These are phyloP conservation scores for Euphorbia peplus DNA, from an alignment of 345 rosid genomes.

Conservation along the genomic window DNA sequence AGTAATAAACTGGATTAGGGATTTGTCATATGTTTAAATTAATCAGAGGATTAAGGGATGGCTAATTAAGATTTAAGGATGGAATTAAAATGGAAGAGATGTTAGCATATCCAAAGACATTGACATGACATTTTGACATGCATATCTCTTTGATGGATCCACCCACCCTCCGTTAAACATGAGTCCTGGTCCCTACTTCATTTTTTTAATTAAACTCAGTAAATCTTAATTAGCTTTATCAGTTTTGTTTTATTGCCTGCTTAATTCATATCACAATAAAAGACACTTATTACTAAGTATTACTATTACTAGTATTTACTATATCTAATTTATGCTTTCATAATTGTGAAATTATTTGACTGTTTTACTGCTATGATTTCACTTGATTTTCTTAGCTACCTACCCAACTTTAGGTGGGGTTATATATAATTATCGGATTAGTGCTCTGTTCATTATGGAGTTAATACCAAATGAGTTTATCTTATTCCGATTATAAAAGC, in stretches of 20 bases:
- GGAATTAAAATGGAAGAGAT: slow-evolving; percentile 25
- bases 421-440: too few species aligned
- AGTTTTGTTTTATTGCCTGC: slow-evolving; percentile 10
- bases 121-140: slow-evolving; percentile 37
- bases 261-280: slow-evolving; percentile 15
- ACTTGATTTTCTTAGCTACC: too few species aligned
- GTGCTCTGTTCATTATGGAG: too few species aligned
- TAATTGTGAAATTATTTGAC: not conserved
- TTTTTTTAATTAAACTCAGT: too few species aligned
- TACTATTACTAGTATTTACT: too few species aligned
- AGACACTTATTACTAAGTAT: too few species aligned
- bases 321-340: not conserved
- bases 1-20: slow-evolving; percentile 25
- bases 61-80: slow-evolving; percentile 16
- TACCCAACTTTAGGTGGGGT: too few species aligned
- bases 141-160: slow-evolving; percentile 27
- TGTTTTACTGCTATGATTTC: not conserved
- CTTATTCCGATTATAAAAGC: too few species aligned
- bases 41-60: too few species aligned
- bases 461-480: too few species aligned
- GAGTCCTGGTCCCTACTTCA: slow-evolving; percentile 33
- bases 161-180: slow-evolving; percentile 38
- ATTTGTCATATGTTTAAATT: not conserved
- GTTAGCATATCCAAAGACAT: slow-evolving; percentile 37
- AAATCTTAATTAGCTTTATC: slow-evolving; percentile 18